Percentiles rank a stretch among this genome's conserved stretches.
Evolutionary conservation across 2,329 filamentous ascomycete genomes (phyloP).

Genomic region (Aspergillus hiratsukae): DNA sequence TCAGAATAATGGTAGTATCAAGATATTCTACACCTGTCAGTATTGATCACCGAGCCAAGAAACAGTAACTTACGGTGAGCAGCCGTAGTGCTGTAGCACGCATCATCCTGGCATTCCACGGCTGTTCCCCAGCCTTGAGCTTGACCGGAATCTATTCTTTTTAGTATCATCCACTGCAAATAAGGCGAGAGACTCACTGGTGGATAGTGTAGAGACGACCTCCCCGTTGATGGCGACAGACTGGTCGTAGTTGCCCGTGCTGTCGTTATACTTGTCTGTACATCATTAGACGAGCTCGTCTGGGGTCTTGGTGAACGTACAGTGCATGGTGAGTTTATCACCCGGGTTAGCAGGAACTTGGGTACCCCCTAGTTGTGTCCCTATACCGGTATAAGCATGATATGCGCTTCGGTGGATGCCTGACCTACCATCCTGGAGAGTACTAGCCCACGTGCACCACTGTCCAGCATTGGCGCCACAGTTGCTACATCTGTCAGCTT

Average conservation of each 20-base stretch:
- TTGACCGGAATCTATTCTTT: slow-evolving; percentile 19
- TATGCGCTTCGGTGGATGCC: neutral
- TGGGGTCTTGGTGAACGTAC: slow-evolving; percentile 10
- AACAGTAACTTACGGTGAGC: slow-evolving; percentile 24
- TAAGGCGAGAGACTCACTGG: slow-evolving; percentile 11
- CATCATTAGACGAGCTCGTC: neutral
- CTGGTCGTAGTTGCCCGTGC: slow-evolving; percentile 27
- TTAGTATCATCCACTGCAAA: neutral
- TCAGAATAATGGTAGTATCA: slow-evolving; percentile 26
- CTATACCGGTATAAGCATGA: neutral
- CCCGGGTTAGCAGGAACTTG: slow-evolving; percentile 24
- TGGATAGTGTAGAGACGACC: slow-evolving; percentile 25
- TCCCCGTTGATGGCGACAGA: slow-evolving; percentile 26
- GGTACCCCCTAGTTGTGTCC: slow-evolving; percentile 22
- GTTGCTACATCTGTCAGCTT: slow-evolving; percentile 15
- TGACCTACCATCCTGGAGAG: slow-evolving; percentile 20
- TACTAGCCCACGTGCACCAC: slow-evolving; percentile 33
- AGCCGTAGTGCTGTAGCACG: slow-evolving; percentile 22
- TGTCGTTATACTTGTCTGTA: slow-evolving; percentile 28
- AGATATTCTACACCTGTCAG: slow-evolving; percentile 21
- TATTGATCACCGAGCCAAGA: neutral
- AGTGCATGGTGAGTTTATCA: slow-evolving; percentile 25
- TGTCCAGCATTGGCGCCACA: slow-evolving; percentile 26
- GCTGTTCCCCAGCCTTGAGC: slow-evolving; percentile 32
- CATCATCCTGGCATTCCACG: slow-evolving; percentile 28